A percentile compares a stretch with the other conserved stretches of the same genome.
Conservation (phyloP, 2,329 filamentous ascomycete species). For the Apiospora saccharicola region DNA sequence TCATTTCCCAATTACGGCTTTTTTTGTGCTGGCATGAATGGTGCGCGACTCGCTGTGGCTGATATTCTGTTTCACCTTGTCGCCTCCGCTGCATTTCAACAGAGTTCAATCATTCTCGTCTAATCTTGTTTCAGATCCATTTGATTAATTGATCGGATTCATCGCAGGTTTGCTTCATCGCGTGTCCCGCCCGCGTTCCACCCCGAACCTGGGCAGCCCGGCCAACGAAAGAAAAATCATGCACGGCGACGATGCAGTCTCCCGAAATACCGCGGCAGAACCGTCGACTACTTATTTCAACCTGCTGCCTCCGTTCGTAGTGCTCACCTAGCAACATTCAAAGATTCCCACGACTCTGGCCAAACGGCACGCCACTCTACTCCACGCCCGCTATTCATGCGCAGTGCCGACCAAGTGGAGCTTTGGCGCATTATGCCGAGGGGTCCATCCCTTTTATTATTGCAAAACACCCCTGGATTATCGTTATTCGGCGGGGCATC, state of each 20-base stretch:
- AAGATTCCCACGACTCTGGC: background rate
- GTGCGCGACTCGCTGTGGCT: slow-evolving; percentile 5
- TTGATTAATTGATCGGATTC: background rate
- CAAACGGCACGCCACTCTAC: background rate
- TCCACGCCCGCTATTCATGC: background rate
- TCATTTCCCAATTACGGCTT: slow-evolving; percentile 1
- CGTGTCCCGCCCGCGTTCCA: background rate
- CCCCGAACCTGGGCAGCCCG: background rate
- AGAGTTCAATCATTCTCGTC: slow-evolving; percentile 12
- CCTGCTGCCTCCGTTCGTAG: background rate
- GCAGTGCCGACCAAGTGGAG: slow-evolving; percentile 12
- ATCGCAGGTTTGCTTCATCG: background rate
- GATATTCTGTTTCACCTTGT: slow-evolving; percentile 6
- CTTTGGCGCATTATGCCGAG: slow-evolving; percentile 9
- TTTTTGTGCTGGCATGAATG: slow-evolving; percentile 5
- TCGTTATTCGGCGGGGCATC: background rate
- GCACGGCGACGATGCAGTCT: background rate
- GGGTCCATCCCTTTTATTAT: background rate
- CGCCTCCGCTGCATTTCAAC: slow-evolving; percentile 1
- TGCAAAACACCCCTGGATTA: background rate
- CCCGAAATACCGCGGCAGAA: background rate
- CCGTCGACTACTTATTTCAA: background rate
- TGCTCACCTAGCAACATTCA: background rate
- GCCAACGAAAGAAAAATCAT: background rate
- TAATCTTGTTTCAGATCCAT: slow-evolving; percentile 12